Conservation (phyloP, 257 asterid species). For the Penstemon eatonii region DNA sequence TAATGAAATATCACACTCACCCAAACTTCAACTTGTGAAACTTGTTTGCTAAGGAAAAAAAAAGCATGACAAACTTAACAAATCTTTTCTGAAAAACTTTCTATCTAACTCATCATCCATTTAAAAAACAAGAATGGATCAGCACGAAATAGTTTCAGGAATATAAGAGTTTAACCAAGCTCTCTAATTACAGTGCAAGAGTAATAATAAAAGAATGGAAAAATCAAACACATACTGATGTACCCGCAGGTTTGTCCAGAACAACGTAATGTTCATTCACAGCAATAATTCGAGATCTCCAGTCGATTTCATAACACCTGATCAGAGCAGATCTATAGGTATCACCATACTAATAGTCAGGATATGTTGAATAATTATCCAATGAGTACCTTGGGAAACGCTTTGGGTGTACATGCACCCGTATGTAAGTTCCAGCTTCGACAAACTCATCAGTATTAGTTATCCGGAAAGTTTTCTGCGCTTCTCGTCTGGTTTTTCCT, state of each 20-base stretch:
- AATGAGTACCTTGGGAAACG: constrained; percentile 82
- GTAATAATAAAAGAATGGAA: constrained; percentile 16
- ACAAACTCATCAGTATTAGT: constrained; percentile 61
- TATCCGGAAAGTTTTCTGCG: constrained; percentile 82
- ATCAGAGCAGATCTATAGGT: constrained; percentile 20
- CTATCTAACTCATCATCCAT: neutral
- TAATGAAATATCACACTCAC: neutral
- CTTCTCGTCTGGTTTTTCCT: constrained; percentile 87
- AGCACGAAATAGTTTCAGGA: constrained; percentile 18
- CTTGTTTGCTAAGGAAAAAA: neutral
- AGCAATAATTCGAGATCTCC: constrained; percentile 87
- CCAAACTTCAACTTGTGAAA: neutral
- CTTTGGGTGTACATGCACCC: constrained; percentile 95
- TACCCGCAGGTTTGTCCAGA: constrained; percentile 96
- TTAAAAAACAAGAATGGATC: neutral
- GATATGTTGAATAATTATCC: neutral
- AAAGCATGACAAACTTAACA: too few species aligned
- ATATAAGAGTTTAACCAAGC: constrained; percentile 20
- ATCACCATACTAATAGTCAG: constrained; percentile 12
- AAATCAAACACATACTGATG: constrained; percentile 69
- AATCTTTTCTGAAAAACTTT: neutral
- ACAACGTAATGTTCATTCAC: constrained; percentile 69
- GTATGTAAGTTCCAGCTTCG: constrained; percentile 87
- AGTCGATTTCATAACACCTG: constrained; percentile 95
- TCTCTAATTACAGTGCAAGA: neutral